phyloP scores from a whole-genome alignment of 108 stramenopile genomes.

The Discostella pseudostelligera region DNA sequence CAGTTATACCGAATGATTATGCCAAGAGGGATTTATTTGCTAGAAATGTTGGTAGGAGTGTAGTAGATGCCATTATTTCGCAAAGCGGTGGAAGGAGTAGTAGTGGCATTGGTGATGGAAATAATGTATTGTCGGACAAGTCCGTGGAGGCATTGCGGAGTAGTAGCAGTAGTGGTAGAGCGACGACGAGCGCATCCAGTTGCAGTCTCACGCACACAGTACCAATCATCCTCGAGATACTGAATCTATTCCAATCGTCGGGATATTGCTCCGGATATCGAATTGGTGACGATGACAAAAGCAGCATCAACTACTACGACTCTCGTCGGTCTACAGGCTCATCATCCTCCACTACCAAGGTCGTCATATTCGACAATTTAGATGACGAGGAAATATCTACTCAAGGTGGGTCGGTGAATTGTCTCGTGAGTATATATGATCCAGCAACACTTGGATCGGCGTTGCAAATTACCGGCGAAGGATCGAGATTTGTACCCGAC shows the following conservation, averaged over 20 bases:
- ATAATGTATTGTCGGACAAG: constrained; percentile 25
- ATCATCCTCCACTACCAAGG: constrained; percentile 1
- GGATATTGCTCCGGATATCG: constrained; percentile 51
- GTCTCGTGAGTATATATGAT: constrained; percentile 64
- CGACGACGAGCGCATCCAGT: too few relatives aligned
- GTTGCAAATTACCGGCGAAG: constrained; percentile 82
- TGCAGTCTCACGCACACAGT: constrained; percentile 53
- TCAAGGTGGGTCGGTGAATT: constrained; percentile 56
- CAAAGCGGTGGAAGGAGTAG: too few relatives aligned
- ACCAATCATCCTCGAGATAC: constrained; percentile 47
- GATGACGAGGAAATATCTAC: constrained; percentile 64
- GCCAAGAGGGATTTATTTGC: constrained; percentile 59
- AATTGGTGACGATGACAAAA: constrained; percentile 44
- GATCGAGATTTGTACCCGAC: constrained; percentile 78
- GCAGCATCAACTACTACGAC: not conserved
- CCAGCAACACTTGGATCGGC: constrained; percentile 71
- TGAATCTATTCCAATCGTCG: constrained; percentile 50
- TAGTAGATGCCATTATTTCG: constrained; percentile 18
- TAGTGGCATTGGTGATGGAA: not conserved
- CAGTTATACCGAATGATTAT: constrained; percentile 53
- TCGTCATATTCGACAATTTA: constrained; percentile 68
- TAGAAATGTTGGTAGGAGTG: constrained; percentile 51
- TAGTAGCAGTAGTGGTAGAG: not conserved
- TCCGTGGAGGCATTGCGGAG: constrained; percentile 13
- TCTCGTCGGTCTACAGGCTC: too few relatives aligned